Base-by-base conservation (phyloP, 257 asterid genomes). In the Schizonepeta tenuifolia region DNA sequence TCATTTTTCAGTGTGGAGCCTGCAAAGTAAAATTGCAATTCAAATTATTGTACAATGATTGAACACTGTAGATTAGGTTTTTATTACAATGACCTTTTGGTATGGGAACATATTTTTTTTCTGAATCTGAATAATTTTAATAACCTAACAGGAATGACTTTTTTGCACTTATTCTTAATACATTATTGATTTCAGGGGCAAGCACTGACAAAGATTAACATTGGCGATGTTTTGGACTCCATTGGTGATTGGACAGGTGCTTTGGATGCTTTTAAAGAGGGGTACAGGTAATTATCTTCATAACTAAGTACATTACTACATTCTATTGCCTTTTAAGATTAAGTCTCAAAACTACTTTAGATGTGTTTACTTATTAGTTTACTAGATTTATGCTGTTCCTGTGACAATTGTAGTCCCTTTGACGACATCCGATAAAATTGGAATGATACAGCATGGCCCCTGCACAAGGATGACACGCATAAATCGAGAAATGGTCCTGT, bases 391-490 rank as follows among this genome's bases (percentile, higher is more conserved):
- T 56, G 46, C 71, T 53, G 68, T 68, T 57, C 55, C 46, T 51
- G 28, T 35, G 53, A 58, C 60, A 28, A 28, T 28, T 28, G 33
- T 28, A 28, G 71, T 62, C 77, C 71, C 77, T 49, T 72, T 46
- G 77, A 55, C 71, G 71, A 72, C 65, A 62, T 62, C 77, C 65
- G 21, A 50, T 62, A 62, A 62, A 62, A 86, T 86, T 88, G 90
- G 93, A 86, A 80, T 75, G 81, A 84, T 84, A 84, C 85, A 89
- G 87, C 88, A 89, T 82, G 89, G 90, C 86, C 88, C 93, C 83
- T 85, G 90, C 84, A 86, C 92, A 85, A 83, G 92, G 88, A 84
- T 87, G 92, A 87, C 87, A 86, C 85, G 84, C 91, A 86, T 75
- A 82, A 84, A 84, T 86, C 83, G 83, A 84, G 87, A 82, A 82